Evolutionary conservation across 345 rosid species (phyloP).

Genomic region (Psidium friedrichsthalianum): DNA sequence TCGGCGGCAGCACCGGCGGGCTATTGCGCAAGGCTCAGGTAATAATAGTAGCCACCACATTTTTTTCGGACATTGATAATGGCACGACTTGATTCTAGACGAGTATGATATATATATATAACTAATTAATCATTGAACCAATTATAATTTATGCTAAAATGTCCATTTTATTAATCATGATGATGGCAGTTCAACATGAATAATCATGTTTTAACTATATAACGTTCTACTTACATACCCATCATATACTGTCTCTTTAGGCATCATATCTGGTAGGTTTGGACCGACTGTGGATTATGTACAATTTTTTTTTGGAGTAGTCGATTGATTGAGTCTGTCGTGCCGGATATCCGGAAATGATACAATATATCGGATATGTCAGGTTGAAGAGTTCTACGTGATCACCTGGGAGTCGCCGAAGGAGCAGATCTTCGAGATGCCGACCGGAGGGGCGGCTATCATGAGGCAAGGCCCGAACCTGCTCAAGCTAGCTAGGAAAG

Average conservation of each 20-base stretch:
- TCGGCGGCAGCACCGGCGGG: slow-evolving; percentile 91
- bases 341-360: neutral
- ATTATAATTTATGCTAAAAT: neutral
- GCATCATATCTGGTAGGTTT: neutral
- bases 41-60: neutral
- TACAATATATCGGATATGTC: neutral
- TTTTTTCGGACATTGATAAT: neutral
- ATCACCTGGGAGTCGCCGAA: slow-evolving; percentile 92
- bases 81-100: neutral
- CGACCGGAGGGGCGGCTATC: slow-evolving; percentile 88
- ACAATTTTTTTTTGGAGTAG: neutral
- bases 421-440: slow-evolving; percentile 95
- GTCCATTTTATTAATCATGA: neutral
- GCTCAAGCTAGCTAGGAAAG: slow-evolving; percentile 90
- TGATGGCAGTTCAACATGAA: neutral
- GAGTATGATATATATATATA: neutral
- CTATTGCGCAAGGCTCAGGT: slow-evolving; percentile 81
- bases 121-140: neutral
- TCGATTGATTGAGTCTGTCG: neutral
- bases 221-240: neutral
- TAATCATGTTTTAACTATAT: neutral
- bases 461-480: slow-evolving; percentile 94
- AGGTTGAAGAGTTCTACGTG: slow-evolving; percentile 88
- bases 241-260: neutral
- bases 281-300: neutral